Percentiles rank a stretch among this genome's conserved stretches.
Evolutionary conservation across 1,139 yeast species (phyloP).

Genomic region (Ogataea hybrid): DNA sequence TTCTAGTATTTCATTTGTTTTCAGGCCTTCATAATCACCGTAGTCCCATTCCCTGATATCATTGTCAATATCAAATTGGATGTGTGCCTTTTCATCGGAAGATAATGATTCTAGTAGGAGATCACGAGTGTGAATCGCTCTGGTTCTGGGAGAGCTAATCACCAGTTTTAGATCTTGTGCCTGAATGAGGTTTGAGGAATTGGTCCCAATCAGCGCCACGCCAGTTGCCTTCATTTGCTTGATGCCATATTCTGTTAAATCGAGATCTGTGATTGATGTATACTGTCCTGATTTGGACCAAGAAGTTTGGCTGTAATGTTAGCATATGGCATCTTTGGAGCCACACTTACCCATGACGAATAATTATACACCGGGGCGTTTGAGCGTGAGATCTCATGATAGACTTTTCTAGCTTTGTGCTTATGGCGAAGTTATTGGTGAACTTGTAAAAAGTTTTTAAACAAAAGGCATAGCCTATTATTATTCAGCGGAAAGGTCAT

Average conservation of each 20-base stretch:
- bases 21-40: conserved; percentile 89
- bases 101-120: conserved; percentile 47
- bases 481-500: too few species aligned
- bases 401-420: too few species aligned
- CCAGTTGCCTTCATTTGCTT: conserved; percentile 77
- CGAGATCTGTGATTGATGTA: conserved; percentile 81
- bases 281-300: conserved; percentile 95
- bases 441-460: too few species aligned
- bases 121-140: conserved; percentile 76
- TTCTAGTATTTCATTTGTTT: conserved; percentile 62
- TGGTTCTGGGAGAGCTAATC: conserved; percentile 72
- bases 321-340: not conserved
- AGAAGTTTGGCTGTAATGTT: conserved; percentile 66
- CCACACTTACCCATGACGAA: not conserved
- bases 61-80: conserved; percentile 55
- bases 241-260: conserved; percentile 75
- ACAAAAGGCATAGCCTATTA: too few species aligned
- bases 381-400: not conserved
- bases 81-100: conserved; percentile 43
- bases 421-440: too few species aligned
- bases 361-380: not conserved
- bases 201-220: conserved; percentile 56
- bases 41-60: conserved; percentile 92
- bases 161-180: conserved; percentile 62
- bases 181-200: conserved; percentile 54